Conservation (phyloP, 2,329 filamentous ascomycete genomes). For the Ambrosiella xylebori region DNA sequence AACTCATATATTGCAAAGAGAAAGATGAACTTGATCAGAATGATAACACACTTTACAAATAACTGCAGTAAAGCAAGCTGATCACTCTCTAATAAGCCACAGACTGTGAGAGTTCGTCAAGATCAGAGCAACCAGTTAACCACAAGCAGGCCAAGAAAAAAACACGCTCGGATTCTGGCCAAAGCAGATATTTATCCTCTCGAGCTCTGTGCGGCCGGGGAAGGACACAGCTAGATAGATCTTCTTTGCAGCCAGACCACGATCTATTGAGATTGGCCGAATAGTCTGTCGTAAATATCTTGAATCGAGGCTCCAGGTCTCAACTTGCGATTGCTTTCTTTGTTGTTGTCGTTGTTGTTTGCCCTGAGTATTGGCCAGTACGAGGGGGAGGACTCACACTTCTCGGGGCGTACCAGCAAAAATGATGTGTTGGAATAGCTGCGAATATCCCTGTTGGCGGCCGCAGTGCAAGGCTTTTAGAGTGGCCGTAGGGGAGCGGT, state of each 20-base stretch:
- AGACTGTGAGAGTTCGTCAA: background rate
- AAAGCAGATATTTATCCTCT: too few relatives aligned
- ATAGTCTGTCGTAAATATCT: too few relatives aligned
- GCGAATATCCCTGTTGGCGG: background rate
- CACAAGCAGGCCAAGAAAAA: background rate
- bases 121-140: background rate
- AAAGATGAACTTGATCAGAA: background rate
- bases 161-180: background rate
- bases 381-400: background rate
- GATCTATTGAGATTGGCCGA: too few relatives aligned
- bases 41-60: background rate
- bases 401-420: background rate
- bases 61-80: background rate
- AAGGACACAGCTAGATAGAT: background rate
- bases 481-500: background rate
- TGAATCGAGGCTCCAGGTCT: too few relatives aligned
- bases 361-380: background rate
- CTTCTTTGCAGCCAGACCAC: too few relatives aligned
- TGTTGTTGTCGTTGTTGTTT: too few relatives aligned
- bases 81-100: background rate
- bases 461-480: background rate
- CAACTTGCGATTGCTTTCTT: too few relatives aligned
- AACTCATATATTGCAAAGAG: background rate
- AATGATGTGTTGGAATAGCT: background rate
- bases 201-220: background rate